Conservation (phyloP, 2,329 filamentous ascomycete species). For the Colletotrichum shisoi region DNA sequence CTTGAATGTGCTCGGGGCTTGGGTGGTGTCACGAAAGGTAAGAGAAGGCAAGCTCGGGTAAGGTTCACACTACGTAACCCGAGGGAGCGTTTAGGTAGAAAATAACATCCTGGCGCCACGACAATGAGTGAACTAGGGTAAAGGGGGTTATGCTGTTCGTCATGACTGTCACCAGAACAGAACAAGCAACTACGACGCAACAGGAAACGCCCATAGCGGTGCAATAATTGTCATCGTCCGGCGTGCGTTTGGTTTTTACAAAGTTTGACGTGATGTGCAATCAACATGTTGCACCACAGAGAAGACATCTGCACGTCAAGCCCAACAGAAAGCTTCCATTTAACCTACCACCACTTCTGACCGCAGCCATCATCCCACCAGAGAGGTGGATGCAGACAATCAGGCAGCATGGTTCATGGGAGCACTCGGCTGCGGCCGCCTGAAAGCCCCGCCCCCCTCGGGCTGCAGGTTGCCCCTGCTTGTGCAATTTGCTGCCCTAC, state of each 20-base stretch:
- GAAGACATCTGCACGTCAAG: conserved; percentile 2
- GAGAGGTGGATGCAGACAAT: not conserved
- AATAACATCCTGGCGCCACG: not conserved
- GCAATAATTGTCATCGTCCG: not conserved
- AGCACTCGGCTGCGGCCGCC: not conserved
- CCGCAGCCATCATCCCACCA: conserved; percentile 2
- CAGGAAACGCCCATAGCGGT: not conserved
- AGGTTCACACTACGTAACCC: conserved; percentile 6
- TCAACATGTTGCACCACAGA: conserved; percentile 17
- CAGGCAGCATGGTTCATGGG: conserved; percentile 12
- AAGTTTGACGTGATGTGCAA: conserved; percentile 1
- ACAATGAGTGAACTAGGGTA: not conserved
- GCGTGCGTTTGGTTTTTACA: not conserved
- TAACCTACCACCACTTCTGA: not conserved
- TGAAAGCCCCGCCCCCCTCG: not conserved
- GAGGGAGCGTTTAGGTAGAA: conserved; percentile 1
- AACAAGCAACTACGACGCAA: too few relatives aligned
- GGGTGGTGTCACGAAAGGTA: not conserved
- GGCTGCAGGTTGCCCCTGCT: too few relatives aligned
- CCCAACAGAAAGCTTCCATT: conserved; percentile 7
- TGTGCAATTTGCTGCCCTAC: too few relatives aligned
- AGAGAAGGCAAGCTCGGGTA: not conserved
- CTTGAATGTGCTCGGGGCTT: conserved; percentile 8
- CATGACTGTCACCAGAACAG: not conserved
- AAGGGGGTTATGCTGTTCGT: not conserved